Percentiles rank a stretch among this genome's conserved stretches.
Conservation (phyloP, 2,329 filamentous ascomycete genomes). For the Talaromyces sp. region DNA sequence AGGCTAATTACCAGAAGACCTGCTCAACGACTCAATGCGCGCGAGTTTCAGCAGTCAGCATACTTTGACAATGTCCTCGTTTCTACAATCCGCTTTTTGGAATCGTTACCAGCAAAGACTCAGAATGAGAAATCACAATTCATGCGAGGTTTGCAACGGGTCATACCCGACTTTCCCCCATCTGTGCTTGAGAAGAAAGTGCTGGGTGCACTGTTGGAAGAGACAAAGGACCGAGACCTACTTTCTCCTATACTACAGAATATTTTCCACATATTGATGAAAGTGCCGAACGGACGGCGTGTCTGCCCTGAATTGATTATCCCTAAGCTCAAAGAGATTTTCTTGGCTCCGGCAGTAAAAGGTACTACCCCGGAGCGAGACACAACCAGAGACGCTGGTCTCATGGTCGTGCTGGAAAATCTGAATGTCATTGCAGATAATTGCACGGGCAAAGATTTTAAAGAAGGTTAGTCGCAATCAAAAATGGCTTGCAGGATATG, state of each 20-base stretch:
- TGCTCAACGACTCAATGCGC: conserved; percentile 79
- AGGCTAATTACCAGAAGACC: conserved; percentile 82
- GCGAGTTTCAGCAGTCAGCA: conserved; percentile 88
- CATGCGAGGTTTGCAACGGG: conserved; percentile 79
- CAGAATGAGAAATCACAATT: conserved; percentile 87
- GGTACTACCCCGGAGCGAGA: conserved; percentile 65
- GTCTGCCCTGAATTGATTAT: conserved; percentile 81
- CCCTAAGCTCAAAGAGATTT: conserved; percentile 79
- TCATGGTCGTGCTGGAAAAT: conserved; percentile 88
- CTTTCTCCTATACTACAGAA: conserved; percentile 84
- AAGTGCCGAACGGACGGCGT: conserved; percentile 71
- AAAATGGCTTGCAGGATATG: conserved; percentile 2
- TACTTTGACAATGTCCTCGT: conserved; percentile 98
- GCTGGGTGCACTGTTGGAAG: conserved; percentile 80
- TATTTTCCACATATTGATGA: conserved; percentile 80
- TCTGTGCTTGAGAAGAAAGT: conserved; percentile 95
- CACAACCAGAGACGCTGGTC: conserved; percentile 75
- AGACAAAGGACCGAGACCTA: conserved; percentile 87
- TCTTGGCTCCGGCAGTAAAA: conserved; percentile 55
- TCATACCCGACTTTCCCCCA: conserved; percentile 86
- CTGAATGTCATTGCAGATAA: conserved; percentile 72
- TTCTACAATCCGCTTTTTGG: conserved; percentile 91
- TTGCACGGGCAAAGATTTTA: conserved; percentile 86
- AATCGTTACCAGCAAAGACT: conserved; percentile 86
- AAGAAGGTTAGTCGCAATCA: conserved; percentile 63